A percentile compares a stretch with the other conserved stretches of the same genome.
phyloP scores from a whole-genome alignment of 345 rosid genomes.

The Zanthoxylum bungeanum region DNA sequence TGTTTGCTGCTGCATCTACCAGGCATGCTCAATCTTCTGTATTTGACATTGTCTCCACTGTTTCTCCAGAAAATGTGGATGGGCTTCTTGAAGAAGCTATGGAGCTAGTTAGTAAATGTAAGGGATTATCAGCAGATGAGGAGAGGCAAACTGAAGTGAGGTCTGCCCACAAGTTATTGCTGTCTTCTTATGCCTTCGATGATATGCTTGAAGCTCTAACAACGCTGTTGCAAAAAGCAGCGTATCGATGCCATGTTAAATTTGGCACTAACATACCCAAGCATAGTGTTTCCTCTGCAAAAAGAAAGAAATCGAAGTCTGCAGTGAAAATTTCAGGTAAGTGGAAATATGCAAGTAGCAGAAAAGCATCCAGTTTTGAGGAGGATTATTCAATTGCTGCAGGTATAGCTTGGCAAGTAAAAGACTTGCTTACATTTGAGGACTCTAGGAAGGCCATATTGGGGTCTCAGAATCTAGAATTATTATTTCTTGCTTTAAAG shows the following conservation, averaged over 20 bases:
- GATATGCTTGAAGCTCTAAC: slow-evolving; percentile 59
- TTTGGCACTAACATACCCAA: slow-evolving; percentile 62
- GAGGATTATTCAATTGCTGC: slow-evolving; percentile 64
- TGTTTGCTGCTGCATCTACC: slow-evolving; percentile 63
- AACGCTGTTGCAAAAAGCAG: slow-evolving; percentile 56
- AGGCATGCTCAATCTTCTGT: slow-evolving; percentile 58
- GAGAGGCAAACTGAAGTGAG: slow-evolving; percentile 70
- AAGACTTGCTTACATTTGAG: slow-evolving; percentile 57
- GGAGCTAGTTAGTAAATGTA: slow-evolving; percentile 45
- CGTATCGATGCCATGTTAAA: slow-evolving; percentile 72
- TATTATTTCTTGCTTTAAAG: slow-evolving; percentile 47
- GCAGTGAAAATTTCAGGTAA: slow-evolving; percentile 45
- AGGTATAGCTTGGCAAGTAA: slow-evolving; percentile 92
- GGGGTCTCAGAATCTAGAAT: slow-evolving; percentile 54
- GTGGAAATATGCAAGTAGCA: slow-evolving; percentile 56
- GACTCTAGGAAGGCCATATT: slow-evolving; percentile 51
- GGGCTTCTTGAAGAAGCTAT: slow-evolving; percentile 65
- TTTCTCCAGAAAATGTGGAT: slow-evolving; percentile 47
- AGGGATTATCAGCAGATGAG: slow-evolving; percentile 48
- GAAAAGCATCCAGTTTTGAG: slow-evolving; percentile 48
- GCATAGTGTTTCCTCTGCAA: slow-evolving; percentile 32
- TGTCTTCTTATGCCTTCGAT: slow-evolving; percentile 46
- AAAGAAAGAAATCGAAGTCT: slow-evolving; percentile 56
- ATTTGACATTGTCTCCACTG: slow-evolving; percentile 45
- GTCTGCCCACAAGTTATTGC: slow-evolving; percentile 72